Evolutionary conservation across 768 basidiomycete species (phyloP).

Genomic region (Trametes meyenii): DNA sequence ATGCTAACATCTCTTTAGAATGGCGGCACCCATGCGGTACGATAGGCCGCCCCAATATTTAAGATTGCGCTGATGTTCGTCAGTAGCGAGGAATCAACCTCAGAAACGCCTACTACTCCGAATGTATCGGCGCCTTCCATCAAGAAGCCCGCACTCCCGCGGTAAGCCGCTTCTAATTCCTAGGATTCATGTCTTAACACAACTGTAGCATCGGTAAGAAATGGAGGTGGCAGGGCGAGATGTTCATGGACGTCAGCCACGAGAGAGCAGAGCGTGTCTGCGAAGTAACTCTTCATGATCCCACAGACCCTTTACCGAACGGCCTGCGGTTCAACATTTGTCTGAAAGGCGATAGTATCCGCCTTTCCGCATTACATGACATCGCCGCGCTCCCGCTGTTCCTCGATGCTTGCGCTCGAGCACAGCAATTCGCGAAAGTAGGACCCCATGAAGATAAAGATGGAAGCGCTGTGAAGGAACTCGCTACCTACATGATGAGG

Average conservation of each 20-base stretch:
- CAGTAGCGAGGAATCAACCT: slow-evolving; percentile 9
- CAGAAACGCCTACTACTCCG: slow-evolving; percentile 3
- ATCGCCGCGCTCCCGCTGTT: slow-evolving; percentile 49
- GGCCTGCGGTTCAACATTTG: slow-evolving; percentile 55
- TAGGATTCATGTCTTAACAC: not conserved
- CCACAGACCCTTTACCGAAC: slow-evolving; percentile 40
- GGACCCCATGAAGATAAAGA: slow-evolving; percentile 45
- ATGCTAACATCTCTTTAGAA: slow-evolving; percentile 21
- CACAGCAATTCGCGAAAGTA: slow-evolving; percentile 57
- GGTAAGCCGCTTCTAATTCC: not conserved
- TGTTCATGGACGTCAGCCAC: slow-evolving; percentile 45
- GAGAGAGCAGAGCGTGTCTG: slow-evolving; percentile 49
- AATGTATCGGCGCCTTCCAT: not conserved
- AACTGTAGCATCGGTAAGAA: slow-evolving; percentile 53
- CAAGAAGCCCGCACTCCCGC: slow-evolving; percentile 9
- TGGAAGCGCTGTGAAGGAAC: slow-evolving; percentile 39
- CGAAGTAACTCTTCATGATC: slow-evolving; percentile 50
- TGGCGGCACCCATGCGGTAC: slow-evolving; percentile 33
- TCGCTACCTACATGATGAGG: slow-evolving; percentile 51
- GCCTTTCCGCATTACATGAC: slow-evolving; percentile 52
- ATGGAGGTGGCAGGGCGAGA: slow-evolving; percentile 67
- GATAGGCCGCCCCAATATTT: not conserved
- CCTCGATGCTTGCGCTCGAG: slow-evolving; percentile 49
- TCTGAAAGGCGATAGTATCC: slow-evolving; percentile 45
- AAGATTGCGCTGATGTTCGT: not conserved